A percentile compares a stretch with the other conserved stretches of the same genome.
These are phyloP conservation scores for Pouteria glomerata DNA, from an alignment of 148 eudicot species.

Conservation along the genomic window DNA sequence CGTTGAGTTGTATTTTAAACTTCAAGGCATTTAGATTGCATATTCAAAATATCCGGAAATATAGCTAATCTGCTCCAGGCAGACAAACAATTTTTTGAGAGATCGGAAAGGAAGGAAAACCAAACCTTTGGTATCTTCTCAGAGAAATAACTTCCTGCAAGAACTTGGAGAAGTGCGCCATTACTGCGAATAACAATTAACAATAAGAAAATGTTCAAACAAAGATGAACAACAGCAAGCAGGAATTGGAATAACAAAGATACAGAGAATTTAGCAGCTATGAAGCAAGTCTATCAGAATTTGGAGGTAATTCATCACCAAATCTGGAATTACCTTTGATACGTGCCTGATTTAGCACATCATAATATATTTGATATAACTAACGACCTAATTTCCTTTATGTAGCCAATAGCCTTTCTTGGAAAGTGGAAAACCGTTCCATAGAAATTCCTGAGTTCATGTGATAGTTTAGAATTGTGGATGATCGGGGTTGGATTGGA, in stretches of 20 bases:
- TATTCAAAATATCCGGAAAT: neutral
- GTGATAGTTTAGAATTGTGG: neutral
- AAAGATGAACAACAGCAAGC: neutral
- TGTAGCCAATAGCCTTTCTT: neutral
- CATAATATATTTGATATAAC: too few species aligned
- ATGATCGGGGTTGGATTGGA: too few species aligned
- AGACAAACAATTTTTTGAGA: neutral
- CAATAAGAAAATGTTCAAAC: neutral
- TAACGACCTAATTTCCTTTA: neutral
- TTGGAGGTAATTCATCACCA: neutral
- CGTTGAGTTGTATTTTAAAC: conserved; percentile 10
- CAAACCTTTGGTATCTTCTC: conserved; percentile 79
- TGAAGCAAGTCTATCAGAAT: neutral
- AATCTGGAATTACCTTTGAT: neutral
- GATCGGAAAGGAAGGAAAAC: conserved; percentile 8
- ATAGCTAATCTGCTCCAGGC: conserved; percentile 4
- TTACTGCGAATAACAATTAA: conserved; percentile 44
- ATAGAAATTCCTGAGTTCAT: neutral
- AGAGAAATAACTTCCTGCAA: conserved; percentile 71
- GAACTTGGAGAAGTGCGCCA: conserved; percentile 89
- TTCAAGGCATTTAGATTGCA: neutral
- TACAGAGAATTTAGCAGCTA: neutral
- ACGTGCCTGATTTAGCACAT: too few species aligned
- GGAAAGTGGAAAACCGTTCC: neutral
- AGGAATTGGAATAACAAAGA: neutral